Evolutionary conservation across 352 stramenopile genomes (phyloP).

Genomic region (Globisporangium radiosum): DNA sequence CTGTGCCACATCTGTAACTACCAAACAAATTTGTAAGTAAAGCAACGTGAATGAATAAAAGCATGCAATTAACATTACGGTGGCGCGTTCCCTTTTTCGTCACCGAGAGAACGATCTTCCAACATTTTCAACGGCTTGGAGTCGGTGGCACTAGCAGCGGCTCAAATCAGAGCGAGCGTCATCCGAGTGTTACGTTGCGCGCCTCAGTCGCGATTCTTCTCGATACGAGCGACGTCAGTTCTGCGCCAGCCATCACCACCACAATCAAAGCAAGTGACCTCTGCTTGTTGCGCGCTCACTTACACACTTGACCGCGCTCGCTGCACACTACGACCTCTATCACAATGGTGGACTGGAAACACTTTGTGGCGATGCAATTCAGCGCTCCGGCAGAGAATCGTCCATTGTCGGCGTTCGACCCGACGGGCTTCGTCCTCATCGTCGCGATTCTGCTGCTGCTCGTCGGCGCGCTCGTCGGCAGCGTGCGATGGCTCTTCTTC

Average conservation of each 20-base stretch:
- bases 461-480: constrained; percentile 53
- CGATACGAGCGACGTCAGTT: neutral
- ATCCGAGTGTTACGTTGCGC: too few relatives aligned
- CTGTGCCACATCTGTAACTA: too few relatives aligned
- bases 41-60: too few relatives aligned
- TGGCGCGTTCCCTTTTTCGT: neutral
- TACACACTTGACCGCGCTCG: too few relatives aligned
- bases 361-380: constrained; percentile 80
- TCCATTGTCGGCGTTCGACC: constrained; percentile 77
- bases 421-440: constrained; percentile 83
- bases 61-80: too few relatives aligned
- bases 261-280: neutral
- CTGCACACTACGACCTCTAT: neutral
- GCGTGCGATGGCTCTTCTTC: constrained; percentile 31
- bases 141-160: neutral
- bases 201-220: neutral
- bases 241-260: neutral
- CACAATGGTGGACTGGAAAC: constrained; percentile 58
- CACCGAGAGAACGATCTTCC: neutral
- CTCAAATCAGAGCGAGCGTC: neutral
- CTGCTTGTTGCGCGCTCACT: too few relatives aligned
- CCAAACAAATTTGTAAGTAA: too few relatives aligned
- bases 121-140: neutral
- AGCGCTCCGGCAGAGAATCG: constrained; percentile 74
- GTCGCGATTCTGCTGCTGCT: constrained; percentile 59